Base-by-base conservation (phyloP, 352 stramenopile genomes). In the Hyaloperonospora brassicae region DNA sequence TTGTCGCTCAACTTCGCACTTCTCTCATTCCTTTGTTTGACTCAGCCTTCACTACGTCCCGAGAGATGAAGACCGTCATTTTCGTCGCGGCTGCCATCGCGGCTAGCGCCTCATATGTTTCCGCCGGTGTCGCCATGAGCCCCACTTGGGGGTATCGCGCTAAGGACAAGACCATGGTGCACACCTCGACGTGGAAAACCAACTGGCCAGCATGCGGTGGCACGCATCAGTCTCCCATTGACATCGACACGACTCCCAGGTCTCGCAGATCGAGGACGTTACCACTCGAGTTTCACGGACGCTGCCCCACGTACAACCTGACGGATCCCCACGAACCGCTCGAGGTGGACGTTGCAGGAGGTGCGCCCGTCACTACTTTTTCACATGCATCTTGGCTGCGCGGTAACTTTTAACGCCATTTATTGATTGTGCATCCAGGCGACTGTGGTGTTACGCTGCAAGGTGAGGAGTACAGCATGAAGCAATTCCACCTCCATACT, bases 401-500 rank as follows among this genome's bases (percentile, higher is more conserved):
- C 35, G 5, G 35, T 62, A 2, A 17, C 17, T 44, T 39, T 14
- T 53, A 53, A 57, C 23, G 34, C n/a, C n/a, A n/a, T n/a, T 1
- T 34, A 42, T 46, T 58, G 25, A 13, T n/a, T 41, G 31, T 57
- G 46, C 25, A 52, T 53, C 24, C 24, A 62, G 56, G 45, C 13
- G 59, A 59, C 35, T 67, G 55, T 35, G 36, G n/a, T 39, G 41
- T 56, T 25, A 36, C 42, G 0, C 34, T 56, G 12, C 46, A 60
- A 13, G 41, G 44, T 6, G 50, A 22, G 8, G 5, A 50, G 1
- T 73, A 58, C 62, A 61, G 62, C 13, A 14, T 73, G 52, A 40
- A 45, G 4, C 64, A 76, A 39, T 73, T 76, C 59, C 75, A 86
- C 59, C 36, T 79, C 17, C 75, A 86, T 65, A 64, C 68, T 24